These are phyloP conservation scores for Ettlia oleoabundans DNA, from an alignment of 139 green algal species.

Conservation along the genomic window DNA sequence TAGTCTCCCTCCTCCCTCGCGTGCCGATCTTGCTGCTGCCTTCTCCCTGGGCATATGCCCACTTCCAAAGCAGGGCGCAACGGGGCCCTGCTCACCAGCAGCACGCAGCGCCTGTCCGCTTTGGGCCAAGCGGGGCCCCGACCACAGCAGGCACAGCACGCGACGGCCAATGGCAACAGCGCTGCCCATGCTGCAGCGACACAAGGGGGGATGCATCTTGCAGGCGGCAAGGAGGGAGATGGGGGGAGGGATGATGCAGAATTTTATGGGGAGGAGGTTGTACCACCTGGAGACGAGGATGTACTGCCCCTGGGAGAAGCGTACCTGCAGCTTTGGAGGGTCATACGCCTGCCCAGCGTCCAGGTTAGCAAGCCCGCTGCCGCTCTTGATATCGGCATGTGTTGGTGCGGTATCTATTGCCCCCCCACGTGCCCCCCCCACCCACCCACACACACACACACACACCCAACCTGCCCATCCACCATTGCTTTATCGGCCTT, in stretches of 20 bases:
- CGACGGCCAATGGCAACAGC: not conserved
- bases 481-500: too few species aligned
- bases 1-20: too few species aligned
- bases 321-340: conserved; percentile 61
- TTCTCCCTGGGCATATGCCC: not conserved
- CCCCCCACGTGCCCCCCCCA: too few species aligned
- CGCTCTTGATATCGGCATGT: too few species aligned
- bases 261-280: not conserved
- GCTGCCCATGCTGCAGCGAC: not conserved
- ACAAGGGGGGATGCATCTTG: too few species aligned
- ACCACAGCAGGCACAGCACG: not conserved
- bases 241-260: not conserved
- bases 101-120: not conserved
- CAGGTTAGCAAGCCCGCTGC: too few species aligned
- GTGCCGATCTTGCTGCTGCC: not conserved
- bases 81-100: not conserved
- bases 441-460: too few species aligned
- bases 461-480: too few species aligned
- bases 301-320: conserved; percentile 37
- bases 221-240: too few species aligned
- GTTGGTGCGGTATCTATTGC: too few species aligned
- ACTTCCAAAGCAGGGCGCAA: not conserved
- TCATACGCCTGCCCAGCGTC: conserved; percentile 76
- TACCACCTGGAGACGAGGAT: not conserved
- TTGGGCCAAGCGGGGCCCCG: not conserved